Conservation (phyloP, 306 rosid species). For the Cicer cuneatum region DNA sequence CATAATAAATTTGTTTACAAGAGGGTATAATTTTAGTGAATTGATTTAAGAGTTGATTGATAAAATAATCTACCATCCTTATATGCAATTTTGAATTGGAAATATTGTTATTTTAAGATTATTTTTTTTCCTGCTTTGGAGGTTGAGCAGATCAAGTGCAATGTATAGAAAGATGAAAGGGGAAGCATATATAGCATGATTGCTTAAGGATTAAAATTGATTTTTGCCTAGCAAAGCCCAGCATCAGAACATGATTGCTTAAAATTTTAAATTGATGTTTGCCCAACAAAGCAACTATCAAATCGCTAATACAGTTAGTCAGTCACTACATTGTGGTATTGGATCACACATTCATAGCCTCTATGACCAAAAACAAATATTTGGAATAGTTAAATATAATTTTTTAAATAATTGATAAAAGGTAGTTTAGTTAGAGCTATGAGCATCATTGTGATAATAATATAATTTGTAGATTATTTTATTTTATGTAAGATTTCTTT, state of each 20-base stretch:
- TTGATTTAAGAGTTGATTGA: background rate
- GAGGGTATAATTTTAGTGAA: too few relatives aligned
- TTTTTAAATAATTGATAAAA: background rate
- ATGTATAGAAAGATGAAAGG: conserved; percentile 10
- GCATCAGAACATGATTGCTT: conserved; percentile 11
- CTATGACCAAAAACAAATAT: background rate
- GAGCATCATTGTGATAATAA: too few relatives aligned
- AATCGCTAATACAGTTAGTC: conserved; percentile 22
- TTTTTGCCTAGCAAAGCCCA: conserved; percentile 29
- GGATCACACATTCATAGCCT: conserved; percentile 21
- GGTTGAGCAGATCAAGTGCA: conserved; percentile 29
- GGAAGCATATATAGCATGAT: conserved; percentile 13
- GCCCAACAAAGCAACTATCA: conserved; percentile 32
- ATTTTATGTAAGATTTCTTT: too few relatives aligned
- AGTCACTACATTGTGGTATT: background rate
- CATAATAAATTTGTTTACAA: too few relatives aligned
- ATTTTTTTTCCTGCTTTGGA: conserved; percentile 30
- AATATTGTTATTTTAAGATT: background rate
- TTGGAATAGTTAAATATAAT: background rate
- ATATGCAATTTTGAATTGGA: background rate
- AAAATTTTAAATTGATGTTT: conserved; percentile 1
- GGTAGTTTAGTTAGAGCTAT: too few relatives aligned
- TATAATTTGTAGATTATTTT: too few relatives aligned
- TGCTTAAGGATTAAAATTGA: conserved; percentile 16
- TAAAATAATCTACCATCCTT: background rate